Percentiles rank a stretch among this genome's conserved stretches.
Conservation (phyloP, 768 basidiomycete species). For the Podaxis pistillaris region DNA sequence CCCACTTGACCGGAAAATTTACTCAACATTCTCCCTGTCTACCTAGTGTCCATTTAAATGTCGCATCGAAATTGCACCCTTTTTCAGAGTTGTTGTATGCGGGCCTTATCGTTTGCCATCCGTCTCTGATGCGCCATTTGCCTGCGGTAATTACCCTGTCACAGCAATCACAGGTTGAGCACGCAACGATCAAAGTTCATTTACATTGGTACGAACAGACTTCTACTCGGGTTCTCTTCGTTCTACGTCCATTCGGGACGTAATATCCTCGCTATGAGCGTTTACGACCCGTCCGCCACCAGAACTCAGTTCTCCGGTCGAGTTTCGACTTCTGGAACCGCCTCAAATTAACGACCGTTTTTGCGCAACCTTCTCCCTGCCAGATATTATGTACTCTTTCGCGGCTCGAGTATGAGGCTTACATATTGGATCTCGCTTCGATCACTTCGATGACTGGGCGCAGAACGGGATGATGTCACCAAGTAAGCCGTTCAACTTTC, state of each 20-base stretch:
- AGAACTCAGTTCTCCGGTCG: neutral
- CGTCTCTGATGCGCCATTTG: neutral
- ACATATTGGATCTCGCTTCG: neutral
- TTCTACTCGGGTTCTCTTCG: neutral
- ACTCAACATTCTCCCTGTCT: neutral
- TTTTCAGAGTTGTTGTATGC: neutral
- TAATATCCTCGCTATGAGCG: neutral
- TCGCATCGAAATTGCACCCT: neutral
- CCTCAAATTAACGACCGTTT: neutral
- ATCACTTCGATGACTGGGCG: neutral
- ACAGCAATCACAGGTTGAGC: neutral
- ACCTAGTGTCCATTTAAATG: neutral
- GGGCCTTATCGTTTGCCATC: neutral
- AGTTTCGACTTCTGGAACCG: neutral
- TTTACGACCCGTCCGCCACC: neutral
- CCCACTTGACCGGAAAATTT: neutral
- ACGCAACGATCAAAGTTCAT: neutral
- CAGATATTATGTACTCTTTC: neutral
- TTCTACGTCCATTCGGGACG: neutral
- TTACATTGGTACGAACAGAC: neutral
- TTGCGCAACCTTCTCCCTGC: neutral
- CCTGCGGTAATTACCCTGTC: neutral
- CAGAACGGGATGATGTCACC: neutral
- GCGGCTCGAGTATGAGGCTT: neutral
- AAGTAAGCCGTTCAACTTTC: neutral